Evolutionary conservation across 495 filamentous ascomycete species (phyloP).

Genomic region (Chaetomium fimeti): DNA sequence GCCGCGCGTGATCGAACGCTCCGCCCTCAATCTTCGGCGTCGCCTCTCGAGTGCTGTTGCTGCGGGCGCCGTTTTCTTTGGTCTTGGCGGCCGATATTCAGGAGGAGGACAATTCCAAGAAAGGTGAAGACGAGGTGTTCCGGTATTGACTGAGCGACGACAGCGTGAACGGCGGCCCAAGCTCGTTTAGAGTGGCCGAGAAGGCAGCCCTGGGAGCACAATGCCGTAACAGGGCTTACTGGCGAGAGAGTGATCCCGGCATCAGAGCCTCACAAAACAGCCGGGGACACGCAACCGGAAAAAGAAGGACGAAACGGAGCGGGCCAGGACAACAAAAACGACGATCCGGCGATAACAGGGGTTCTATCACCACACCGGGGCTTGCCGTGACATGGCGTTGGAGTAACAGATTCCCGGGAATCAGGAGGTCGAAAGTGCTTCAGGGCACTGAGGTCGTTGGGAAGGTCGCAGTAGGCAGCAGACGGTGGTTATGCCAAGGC

Average conservation of each 20-base stretch:
- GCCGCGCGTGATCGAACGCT: neutral
- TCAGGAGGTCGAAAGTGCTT: constrained; percentile 10
- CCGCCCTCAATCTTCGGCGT: constrained; percentile 1
- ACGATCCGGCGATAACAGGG: constrained; percentile 24
- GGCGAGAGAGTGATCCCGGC: constrained; percentile 7
- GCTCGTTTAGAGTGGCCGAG: neutral
- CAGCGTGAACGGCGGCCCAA: neutral
- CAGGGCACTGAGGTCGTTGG: constrained; percentile 12
- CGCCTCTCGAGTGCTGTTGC: neutral
- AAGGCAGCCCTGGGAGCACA: constrained; percentile 2
- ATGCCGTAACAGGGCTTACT: constrained; percentile 14
- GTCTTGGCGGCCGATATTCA: neutral
- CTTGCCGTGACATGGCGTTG: constrained; percentile 23
- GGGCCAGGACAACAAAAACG: constrained; percentile 14
- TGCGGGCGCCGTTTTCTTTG: neutral
- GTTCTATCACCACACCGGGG: constrained; percentile 25
- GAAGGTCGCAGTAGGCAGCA: neutral
- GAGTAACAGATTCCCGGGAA: constrained; percentile 20
- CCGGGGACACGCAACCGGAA: constrained; percentile 24
- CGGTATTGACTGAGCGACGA: neutral
- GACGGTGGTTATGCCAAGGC: constrained; percentile 8
- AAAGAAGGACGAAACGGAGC: constrained; percentile 25
- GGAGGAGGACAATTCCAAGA: neutral
- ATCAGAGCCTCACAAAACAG: constrained; percentile 31
- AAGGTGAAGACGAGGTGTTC: neutral